Conservation (phyloP, 2,329 filamentous ascomycete species). For the Colletotrichum aenigma region DNA sequence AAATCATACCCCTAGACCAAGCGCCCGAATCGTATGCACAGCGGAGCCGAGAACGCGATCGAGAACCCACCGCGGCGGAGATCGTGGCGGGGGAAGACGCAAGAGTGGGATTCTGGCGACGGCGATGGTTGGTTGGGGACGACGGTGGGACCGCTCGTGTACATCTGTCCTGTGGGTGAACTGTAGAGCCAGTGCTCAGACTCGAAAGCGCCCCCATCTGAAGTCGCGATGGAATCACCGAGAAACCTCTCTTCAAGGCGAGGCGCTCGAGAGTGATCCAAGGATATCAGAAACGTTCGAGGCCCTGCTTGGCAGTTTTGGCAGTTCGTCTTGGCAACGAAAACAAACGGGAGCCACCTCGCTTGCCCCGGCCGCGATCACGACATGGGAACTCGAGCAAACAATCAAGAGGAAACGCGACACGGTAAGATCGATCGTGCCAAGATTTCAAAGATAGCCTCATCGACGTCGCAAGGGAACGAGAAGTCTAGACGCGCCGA, state of each 20-base stretch:
- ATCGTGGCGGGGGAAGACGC: background rate
- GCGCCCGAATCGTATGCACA: background rate
- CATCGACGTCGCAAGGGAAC: background rate
- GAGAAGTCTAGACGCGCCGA: background rate
- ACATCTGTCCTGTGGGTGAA: background rate
- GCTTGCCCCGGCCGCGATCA: background rate
- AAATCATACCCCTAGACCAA: constrained; percentile 6
- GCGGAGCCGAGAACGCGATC: background rate
- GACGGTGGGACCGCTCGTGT: background rate
- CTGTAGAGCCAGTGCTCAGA: background rate
- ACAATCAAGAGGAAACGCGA: background rate
- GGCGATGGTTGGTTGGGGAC: background rate
- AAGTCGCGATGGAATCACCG: background rate
- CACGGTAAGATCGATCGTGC: background rate
- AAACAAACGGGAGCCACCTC: background rate
- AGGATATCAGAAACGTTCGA: background rate
- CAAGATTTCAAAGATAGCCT: background rate
- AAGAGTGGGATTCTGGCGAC: background rate
- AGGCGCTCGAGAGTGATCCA: background rate
- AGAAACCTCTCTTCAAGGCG: background rate
- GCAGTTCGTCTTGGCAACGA: background rate
- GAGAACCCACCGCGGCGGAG: background rate
- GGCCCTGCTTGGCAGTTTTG: background rate
- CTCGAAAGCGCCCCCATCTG: background rate
- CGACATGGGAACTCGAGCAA: background rate